Conservation (phyloP, 768 basidiomycete species). For the Macrolepiota dolichaula region DNA sequence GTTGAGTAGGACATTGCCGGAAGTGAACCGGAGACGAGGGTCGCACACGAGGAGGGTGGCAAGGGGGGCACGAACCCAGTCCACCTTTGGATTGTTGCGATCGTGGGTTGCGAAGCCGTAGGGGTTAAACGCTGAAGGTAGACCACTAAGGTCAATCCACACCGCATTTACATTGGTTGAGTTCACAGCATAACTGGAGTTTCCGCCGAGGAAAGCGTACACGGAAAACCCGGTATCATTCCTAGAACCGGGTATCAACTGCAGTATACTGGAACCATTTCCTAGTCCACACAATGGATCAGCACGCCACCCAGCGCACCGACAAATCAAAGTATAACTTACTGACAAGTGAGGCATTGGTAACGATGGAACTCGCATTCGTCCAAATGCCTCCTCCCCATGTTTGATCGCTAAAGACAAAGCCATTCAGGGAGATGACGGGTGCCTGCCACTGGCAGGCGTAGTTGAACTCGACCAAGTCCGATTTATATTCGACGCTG, state of each 20-base stretch:
- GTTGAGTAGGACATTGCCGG: not conserved
- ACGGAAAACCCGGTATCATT: not conserved
- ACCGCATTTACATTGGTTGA: not conserved
- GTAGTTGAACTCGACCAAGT: not conserved
- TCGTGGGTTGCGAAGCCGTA: not conserved
- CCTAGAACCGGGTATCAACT: not conserved
- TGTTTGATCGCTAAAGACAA: not conserved
- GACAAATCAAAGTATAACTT: not conserved
- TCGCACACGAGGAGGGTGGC: slow-evolving; percentile 2
- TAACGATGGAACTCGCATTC: not conserved
- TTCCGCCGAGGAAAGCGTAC: not conserved
- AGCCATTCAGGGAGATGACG: no score
- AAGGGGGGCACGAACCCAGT: not conserved
- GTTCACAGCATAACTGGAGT: not conserved
- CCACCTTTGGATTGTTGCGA: not conserved
- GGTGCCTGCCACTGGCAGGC: slow-evolving; percentile 5
- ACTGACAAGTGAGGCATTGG: not conserved
- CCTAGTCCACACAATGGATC: not conserved
- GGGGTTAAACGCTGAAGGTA: not conserved
- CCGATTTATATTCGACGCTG: not conserved
- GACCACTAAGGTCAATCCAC: not conserved
- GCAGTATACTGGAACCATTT: not conserved
- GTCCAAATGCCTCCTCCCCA: not conserved
- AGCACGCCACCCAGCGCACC: not conserved
- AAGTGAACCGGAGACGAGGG: not conserved